Evolutionary conservation across 1,139 yeast species (phyloP), one percentile per base, ranked within the genome.

Genomic region (Tardiomyces depauwii): DNA sequence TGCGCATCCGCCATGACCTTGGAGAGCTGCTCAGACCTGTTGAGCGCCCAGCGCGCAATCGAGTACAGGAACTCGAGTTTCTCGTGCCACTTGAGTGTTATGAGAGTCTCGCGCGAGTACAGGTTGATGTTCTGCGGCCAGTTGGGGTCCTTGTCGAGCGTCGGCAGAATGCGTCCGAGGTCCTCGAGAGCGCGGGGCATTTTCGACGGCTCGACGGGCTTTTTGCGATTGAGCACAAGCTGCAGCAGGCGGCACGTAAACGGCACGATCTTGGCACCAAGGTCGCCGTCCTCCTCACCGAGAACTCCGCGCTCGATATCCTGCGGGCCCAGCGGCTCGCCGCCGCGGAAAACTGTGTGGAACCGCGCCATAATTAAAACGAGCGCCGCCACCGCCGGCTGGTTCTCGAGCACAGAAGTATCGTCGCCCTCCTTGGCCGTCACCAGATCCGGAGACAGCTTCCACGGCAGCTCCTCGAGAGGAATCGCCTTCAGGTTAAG

Each of bases 191-290:
- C 68, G 13, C 68, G 55, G 19, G 52, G 53, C 49, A 61, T 67
- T 39, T 57, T 54, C 2, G 65, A 67, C n/a, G 56, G 52, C 54
- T 68, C 72, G 42, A 68, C 60, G 33, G 63, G 62, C 52, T 65
- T 67, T 44, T 65, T 65, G 39, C 72, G 61, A 48, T 68, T 68
- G 36, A 68, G 56, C 23, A 63, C 62, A 13, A 67, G 57, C 4
- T 61, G 56, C 41, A 69, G 53, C 23, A 67, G 51, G 23, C 69
- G 55, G 33, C 67, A 56, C 53, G 68, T 55, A 44, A 68, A 51
- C 21, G 50, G 47, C 47, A 66, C 68, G 9, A 66, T 60, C 6
- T 50, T 55, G 11, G 52, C 49, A 1, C 59, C 50, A n/a, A 66
- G 53, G 9, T 52, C 53, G 4, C 51, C 44, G 7, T 46, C 36